Base-by-base conservation (phyloP, 352 stramenopile genomes). In the Globisporangium emineosum region DNA sequence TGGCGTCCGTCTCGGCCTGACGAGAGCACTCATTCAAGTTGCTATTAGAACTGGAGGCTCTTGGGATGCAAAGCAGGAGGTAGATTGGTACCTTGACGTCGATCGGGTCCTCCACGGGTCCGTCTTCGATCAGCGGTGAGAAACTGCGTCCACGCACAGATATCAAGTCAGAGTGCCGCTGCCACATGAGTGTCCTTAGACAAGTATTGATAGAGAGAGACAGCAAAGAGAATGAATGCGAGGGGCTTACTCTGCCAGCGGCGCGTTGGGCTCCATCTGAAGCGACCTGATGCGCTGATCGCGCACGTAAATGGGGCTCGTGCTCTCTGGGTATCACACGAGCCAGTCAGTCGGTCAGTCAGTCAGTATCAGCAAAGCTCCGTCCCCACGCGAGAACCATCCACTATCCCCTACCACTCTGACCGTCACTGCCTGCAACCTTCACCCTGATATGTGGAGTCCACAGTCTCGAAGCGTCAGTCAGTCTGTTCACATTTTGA, bases 1-100 rank as follows among this genome's bases (percentile, higher is more conserved):
- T 73, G 1, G 62, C 67, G 54, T 80, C 71, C 13, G 74, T 72
- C 37, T 79, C 72, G n/a, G 50, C 50, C 76, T 85, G 37, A 12
- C 21, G 9, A 17, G 23, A 47, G 32, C 21, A 5, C n/a, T n/a
- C n/a, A n/a, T n/a, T n/a, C n/a, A n/a, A n/a, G n/a, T n/a, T n/a
- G n/a, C n/a, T n/a, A n/a, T n/a, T n/a, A n/a, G n/a, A n/a, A n/a
- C n/a, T n/a, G n/a, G n/a, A n/a, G n/a, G n/a, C n/a, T n/a, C n/a
- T n/a, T n/a, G n/a, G n/a, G n/a, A n/a, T n/a, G n/a, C n/a, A n/a
- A n/a, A n/a, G n/a, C n/a, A n/a, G n/a, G n/a, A n/a, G 37, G 37
- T 45, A 45, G 37, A n/a, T n/a, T 5, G 5, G 15, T 25, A 60
- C 51, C 60, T 66, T 40, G 27, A 66, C 51, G 27, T 66, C 51